Evolutionary conservation across 2,329 filamentous ascomycete species (phyloP).

Genomic region (Rutstroemia sp.): DNA sequence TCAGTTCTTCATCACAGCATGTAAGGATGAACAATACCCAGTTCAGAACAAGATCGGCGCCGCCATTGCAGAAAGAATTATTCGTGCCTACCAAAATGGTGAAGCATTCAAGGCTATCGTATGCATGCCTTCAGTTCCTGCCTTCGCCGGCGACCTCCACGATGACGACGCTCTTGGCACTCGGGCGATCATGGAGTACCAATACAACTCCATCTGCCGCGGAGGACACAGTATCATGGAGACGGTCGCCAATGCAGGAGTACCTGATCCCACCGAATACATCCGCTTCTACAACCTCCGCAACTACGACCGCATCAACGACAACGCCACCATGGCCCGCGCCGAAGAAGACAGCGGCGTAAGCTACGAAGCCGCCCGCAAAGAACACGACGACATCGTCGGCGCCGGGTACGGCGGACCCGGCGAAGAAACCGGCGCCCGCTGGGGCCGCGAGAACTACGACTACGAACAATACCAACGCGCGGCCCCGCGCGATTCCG

Average conservation of each 20-base stretch:
- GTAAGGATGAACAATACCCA: conserved; percentile 59
- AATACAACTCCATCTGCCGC: conserved; percentile 73
- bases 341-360: conserved; percentile 59
- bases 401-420: conserved; percentile 36
- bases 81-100: conserved; percentile 58
- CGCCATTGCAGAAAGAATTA: conserved; percentile 70
- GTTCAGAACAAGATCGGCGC: conserved; percentile 72
- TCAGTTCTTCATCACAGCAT: conserved; percentile 82
- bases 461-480: conserved; percentile 57
- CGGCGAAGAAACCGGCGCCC: conserved; percentile 32
- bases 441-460: conserved; percentile 28
- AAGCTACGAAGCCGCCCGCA: conserved; percentile 57
- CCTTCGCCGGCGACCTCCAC: conserved; percentile 74
- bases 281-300: conserved; percentile 81
- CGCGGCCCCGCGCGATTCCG: conserved; percentile 49
- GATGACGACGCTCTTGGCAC: conserved; percentile 67
- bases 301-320: conserved; percentile 79
- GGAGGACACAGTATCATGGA: conserved; percentile 75
- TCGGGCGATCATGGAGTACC: conserved; percentile 81
- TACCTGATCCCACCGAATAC: conserved; percentile 62
- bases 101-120: conserved; percentile 70
- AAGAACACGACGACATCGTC: conserved; percentile 53
- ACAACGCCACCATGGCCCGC: conserved; percentile 50
- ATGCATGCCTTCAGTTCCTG: conserved; percentile 72
- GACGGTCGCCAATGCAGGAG: conserved; percentile 53